phyloP scores from a whole-genome alignment of 2,329 filamentous ascomycete species.

The Sphaceloma murrayae region DNA sequence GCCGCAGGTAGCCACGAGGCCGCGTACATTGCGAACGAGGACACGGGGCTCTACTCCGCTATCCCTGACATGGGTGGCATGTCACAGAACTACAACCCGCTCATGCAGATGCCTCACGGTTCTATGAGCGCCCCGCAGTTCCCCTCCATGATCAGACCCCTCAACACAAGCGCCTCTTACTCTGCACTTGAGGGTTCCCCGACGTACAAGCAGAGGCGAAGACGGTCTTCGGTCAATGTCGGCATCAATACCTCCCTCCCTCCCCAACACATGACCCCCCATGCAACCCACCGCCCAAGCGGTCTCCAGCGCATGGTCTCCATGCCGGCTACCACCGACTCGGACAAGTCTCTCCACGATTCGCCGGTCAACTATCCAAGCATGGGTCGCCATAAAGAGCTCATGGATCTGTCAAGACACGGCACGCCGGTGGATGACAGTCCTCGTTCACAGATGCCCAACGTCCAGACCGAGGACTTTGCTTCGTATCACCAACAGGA shows the following conservation, averaged over 20 bases:
- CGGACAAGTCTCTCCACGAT: constrained; percentile 55
- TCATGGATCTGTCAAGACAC: constrained; percentile 76
- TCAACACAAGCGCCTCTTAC: constrained; percentile 73
- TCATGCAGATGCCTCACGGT: constrained; percentile 83
- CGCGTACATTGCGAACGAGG: constrained; percentile 95
- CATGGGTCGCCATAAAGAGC: constrained; percentile 67
- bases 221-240: constrained; percentile 84
- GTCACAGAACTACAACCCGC: constrained; percentile 68
- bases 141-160: constrained; percentile 56
- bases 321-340: constrained; percentile 69
- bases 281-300: constrained; percentile 67
- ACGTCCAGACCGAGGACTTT: constrained; percentile 58
- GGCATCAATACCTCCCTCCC: constrained; percentile 43
- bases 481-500: constrained; percentile 45
- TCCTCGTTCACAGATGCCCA: constrained; percentile 39
- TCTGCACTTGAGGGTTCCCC: constrained; percentile 89
- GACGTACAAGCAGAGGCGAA: constrained; percentile 93
- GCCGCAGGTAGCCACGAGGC: constrained; percentile 57
- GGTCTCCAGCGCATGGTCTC: constrained; percentile 88
- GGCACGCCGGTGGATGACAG: constrained; percentile 77
- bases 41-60: constrained; percentile 88
- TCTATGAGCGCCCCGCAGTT: constrained; percentile 75
- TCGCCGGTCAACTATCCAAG: constrained; percentile 59
- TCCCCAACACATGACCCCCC: constrained; percentile 32
- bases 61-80: constrained; percentile 72